Evolutionary conservation across 805 yeast species (phyloP), one percentile per base, ranked within the genome.

Genomic region (Kurtzmaniella cleridarum): DNA sequence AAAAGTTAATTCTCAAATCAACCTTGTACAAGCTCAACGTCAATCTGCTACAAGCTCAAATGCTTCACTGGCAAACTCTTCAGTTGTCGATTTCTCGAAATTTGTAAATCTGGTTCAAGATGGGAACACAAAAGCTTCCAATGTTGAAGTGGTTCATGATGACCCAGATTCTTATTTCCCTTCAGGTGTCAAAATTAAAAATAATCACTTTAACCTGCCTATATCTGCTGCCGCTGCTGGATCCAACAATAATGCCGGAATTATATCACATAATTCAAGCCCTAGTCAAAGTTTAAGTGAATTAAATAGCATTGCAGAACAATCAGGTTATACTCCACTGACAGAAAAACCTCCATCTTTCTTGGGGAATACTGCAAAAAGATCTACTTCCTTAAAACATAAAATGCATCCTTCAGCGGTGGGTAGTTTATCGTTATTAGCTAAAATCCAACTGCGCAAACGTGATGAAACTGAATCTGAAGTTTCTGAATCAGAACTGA

Each of bases 1-100:
- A 28, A 65, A 64, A 45, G 68, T 66, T 35, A 66, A 67, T 45
- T 62, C 70, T 11, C 71, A 66, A 37, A 59, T 60, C 23, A 63
- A 57, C 44, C 49, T 66, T 39, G 53, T 57, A 12, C 53, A 48
- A 38, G 35, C 43, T 38, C 51, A 53, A 27, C 43, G 53, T 17
- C 8, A 5, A 20, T 40, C 43, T 15, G 15, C 20, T 27, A 24
- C 34, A 13, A 18, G 23, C 29, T 41, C 37, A 10, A 37, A 47
- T 31, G 45, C 39, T 6, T 48, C 56, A 6, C 54, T 60, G 14
- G 47, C 49, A 17, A 51, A 54, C 23, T 47, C 39, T 28, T 58
- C 63, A 2, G 38, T 49, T 9, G 49, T 51, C 33, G 65, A 60
- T 41, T 50, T 59, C 5, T 48, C 55, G 14, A 50, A 44, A 26